Conservation (phyloP, 148 eudicot genomes). For the Spergularia bocconei region DNA sequence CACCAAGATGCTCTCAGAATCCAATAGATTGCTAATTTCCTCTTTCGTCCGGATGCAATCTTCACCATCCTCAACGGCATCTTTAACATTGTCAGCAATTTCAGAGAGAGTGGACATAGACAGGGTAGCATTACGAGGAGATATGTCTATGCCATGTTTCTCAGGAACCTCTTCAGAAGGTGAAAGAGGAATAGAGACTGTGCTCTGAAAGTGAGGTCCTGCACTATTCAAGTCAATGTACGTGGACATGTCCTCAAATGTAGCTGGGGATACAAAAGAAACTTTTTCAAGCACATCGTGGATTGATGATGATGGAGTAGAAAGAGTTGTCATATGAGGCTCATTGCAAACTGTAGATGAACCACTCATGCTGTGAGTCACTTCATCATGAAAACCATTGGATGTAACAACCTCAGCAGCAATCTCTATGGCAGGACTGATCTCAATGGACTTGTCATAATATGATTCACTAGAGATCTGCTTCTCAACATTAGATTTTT, state of each 20-base stretch:
- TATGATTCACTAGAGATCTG: constrained; percentile 27
- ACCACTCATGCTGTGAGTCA: constrained; percentile 25
- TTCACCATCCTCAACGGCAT: constrained; percentile 35
- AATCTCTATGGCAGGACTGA: constrained; percentile 1
- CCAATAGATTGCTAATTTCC: constrained; percentile 58
- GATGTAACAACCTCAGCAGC: constrained; percentile 20
- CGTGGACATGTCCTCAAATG: constrained; percentile 37
- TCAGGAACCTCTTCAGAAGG: constrained; percentile 34
- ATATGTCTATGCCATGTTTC: constrained; percentile 31
- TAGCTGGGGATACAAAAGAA: constrained; percentile 40
- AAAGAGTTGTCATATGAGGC: constrained; percentile 36
- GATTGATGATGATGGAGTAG: constrained; percentile 45
- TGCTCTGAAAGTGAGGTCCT: constrained; percentile 26
- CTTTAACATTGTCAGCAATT: constrained; percentile 27
- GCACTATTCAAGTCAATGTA: constrained; percentile 35
- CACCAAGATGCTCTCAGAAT: constrained; percentile 91
- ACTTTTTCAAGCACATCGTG: constrained; percentile 47
- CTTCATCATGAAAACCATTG: constrained; percentile 21
- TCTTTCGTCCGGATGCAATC: constrained; percentile 45
- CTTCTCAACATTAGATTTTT: constrained; percentile 21
- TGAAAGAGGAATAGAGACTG: constrained; percentile 26
- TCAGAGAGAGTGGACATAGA: constrained; percentile 4
- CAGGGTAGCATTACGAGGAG: constrained; percentile 23
- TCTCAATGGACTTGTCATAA: constrained; percentile 9
- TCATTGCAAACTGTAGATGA: constrained; percentile 37